Conservation (phyloP, 1,284 basidiomycete genomes). For the Cryptococcus sp. region DNA sequence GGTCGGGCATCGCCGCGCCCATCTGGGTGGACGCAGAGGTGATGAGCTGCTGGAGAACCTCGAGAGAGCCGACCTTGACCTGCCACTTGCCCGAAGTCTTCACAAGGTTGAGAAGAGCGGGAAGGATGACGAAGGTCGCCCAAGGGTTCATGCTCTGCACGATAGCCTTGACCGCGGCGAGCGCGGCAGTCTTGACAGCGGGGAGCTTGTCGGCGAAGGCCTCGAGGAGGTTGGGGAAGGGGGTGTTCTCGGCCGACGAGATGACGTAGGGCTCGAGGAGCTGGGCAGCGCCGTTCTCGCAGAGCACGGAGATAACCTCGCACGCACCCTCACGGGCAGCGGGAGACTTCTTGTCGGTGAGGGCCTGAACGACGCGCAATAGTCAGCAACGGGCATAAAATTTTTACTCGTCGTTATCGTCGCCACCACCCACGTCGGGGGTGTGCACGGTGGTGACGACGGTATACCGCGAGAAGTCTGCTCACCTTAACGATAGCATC, state of each 20-base stretch:
- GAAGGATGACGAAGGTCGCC: conserved; percentile 80
- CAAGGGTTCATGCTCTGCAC: conserved; percentile 85
- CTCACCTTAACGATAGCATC: conserved; percentile 71
- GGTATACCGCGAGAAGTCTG: background rate
- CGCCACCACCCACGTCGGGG: background rate
- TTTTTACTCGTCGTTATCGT: background rate
- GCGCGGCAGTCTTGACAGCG: conserved; percentile 63
- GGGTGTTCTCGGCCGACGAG: conserved; percentile 61
- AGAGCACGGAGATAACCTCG: conserved; percentile 53
- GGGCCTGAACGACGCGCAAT: conserved; percentile 44
- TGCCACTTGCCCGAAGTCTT: conserved; percentile 99
- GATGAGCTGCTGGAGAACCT: conserved; percentile 87
- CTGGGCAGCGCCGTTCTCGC: conserved; percentile 73
- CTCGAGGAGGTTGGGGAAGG: conserved; percentile 84
- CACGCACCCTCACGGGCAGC: conserved; percentile 48
- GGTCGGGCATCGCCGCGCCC: conserved; percentile 89
- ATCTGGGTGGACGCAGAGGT: conserved; percentile 77
- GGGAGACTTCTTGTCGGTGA: conserved; percentile 58
- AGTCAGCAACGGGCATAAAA: conserved; percentile 14
- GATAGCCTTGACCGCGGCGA: conserved; percentile 77
- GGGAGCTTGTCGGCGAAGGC: conserved; percentile 86
- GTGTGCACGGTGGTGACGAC: background rate
- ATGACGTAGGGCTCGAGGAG: conserved; percentile 88
- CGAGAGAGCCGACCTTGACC: conserved; percentile 87
- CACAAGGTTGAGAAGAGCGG: conserved; percentile 88